Evolutionary conservation across 306 rosid species (phyloP).

Genomic region (Vicia villosa): DNA sequence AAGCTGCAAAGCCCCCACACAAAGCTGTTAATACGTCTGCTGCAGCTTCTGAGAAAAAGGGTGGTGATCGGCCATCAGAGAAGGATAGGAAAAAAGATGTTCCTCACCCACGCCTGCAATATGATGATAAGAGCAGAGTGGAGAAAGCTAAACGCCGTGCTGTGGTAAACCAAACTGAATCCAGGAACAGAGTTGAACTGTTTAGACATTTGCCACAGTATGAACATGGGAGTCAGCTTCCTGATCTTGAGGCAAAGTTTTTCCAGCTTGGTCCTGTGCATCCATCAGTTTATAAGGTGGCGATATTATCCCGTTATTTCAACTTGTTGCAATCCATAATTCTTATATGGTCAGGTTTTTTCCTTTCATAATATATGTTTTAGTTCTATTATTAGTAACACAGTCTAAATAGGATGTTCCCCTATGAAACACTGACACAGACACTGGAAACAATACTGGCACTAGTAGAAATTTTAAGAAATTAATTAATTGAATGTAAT

Average conservation of each 20-base stretch:
- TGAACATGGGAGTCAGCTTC: slow-evolving; percentile 59
- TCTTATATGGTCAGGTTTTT: slow-evolving; percentile 11
- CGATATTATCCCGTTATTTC: neutral
- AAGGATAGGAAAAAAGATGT: slow-evolving; percentile 57
- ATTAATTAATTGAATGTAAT: too few species aligned
- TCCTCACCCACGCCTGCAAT: slow-evolving; percentile 57
- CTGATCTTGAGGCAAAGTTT: slow-evolving; percentile 51
- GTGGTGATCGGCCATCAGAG: slow-evolving; percentile 49
- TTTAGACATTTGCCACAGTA: slow-evolving; percentile 60
- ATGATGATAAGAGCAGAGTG: slow-evolving; percentile 53
- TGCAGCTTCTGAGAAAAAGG: slow-evolving; percentile 46
- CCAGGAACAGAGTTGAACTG: slow-evolving; percentile 55
- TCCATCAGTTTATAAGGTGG: slow-evolving; percentile 54
- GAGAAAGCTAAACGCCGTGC: slow-evolving; percentile 55
- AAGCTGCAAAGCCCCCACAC: slow-evolving; percentile 43
- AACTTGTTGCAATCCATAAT: slow-evolving; percentile 15
- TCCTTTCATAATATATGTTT: slow-evolving; percentile 11
- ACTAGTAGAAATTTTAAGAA: too few species aligned
- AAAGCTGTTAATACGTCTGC: slow-evolving; percentile 42
- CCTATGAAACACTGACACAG: too few species aligned
- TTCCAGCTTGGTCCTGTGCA: slow-evolving; percentile 52
- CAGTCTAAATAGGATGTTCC: slow-evolving; percentile 17
- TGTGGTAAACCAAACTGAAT: slow-evolving; percentile 53
- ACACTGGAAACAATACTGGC: too few species aligned
- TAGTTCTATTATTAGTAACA: slow-evolving; percentile 17